Evolutionary conservation across 495 filamentous ascomycete species (phyloP).

Genomic region (Hypoxylon rickii): DNA sequence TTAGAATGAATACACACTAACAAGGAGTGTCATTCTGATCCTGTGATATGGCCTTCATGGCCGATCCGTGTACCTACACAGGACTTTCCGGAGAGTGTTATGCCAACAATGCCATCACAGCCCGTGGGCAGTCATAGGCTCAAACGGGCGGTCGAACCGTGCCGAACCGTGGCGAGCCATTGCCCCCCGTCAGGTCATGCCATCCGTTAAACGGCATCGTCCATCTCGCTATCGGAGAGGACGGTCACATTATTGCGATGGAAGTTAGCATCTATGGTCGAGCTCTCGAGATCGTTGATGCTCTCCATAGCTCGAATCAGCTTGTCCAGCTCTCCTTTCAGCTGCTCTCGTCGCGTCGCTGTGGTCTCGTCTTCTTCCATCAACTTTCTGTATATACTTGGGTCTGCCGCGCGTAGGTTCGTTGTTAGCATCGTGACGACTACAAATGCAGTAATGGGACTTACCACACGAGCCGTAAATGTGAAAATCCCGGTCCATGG

Average conservation of each 20-base stretch:
- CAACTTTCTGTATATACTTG: conserved; percentile 40
- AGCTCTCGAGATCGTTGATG: conserved; percentile 40
- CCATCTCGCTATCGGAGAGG: conserved; percentile 27
- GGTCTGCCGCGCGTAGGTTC: conserved; percentile 19
- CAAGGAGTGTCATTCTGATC: too few species aligned
- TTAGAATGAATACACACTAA: too few species aligned
- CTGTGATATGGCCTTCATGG: too few species aligned
- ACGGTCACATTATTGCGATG: background rate
- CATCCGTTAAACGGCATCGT: conserved; percentile 5
- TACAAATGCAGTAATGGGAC: too few species aligned
- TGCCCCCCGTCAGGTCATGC: background rate
- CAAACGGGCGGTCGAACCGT: too few species aligned
- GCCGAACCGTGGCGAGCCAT: too few species aligned
- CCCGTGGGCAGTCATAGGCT: too few species aligned
- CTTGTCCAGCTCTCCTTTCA: conserved; percentile 45
- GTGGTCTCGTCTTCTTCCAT: conserved; percentile 53
- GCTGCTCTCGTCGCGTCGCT: conserved; percentile 37
- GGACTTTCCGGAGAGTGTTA: too few species aligned
- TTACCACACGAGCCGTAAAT: conserved; percentile 33
- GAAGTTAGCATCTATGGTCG: background rate
- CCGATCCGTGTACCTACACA: too few species aligned
- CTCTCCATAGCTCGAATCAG: conserved; percentile 47
- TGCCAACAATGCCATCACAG: too few species aligned
- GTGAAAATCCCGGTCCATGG: conserved; percentile 48
- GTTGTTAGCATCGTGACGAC: conserved; percentile 5